phyloP scores from a whole-genome alignment of 768 basidiomycete species.

The Termitomyces sp. region DNA sequence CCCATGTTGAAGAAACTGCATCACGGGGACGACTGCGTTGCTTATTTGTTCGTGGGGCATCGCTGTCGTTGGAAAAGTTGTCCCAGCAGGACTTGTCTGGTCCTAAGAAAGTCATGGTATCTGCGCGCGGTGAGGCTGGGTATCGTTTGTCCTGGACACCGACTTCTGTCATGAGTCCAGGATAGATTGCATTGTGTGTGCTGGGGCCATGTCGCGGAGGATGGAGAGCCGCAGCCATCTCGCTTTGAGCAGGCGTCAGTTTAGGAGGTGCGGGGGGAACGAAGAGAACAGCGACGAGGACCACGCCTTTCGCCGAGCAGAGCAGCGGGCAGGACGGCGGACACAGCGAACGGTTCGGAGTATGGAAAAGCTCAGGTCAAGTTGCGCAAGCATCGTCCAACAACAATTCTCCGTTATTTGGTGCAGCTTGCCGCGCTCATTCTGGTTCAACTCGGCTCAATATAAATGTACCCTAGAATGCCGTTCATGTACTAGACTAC shows the following conservation, averaged over 20 bases:
- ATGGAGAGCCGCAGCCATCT: constrained; percentile 48
- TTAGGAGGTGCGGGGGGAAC: constrained; percentile 15
- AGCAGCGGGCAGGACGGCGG: neutral
- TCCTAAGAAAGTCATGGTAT: constrained; percentile 16
- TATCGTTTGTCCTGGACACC: constrained; percentile 64
- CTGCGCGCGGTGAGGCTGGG: constrained; percentile 21
- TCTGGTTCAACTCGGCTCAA: neutral
- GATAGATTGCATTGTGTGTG: constrained; percentile 35
- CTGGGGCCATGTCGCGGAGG: constrained; percentile 34
- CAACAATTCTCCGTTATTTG: constrained; percentile 12
- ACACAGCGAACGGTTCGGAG: neutral
- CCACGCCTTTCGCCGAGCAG: neutral
- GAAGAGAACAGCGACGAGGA: neutral
- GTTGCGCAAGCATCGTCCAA: neutral
- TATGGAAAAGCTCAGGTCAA: neutral
- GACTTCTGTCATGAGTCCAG: constrained; percentile 50
- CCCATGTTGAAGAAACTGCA: constrained; percentile 14
- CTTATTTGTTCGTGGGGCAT: constrained; percentile 11
- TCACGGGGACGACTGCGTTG: constrained; percentile 13
- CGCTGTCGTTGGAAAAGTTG: constrained; percentile 11
- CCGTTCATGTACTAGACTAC: constrained; percentile 5
- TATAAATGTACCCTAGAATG: constrained; percentile 4
- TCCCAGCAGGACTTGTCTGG: constrained; percentile 23
- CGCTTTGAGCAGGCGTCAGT: constrained; percentile 9
- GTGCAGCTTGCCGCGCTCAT: constrained; percentile 8